Conservation (phyloP, 768 basidiomycete genomes). For the Suillus americanus region DNA sequence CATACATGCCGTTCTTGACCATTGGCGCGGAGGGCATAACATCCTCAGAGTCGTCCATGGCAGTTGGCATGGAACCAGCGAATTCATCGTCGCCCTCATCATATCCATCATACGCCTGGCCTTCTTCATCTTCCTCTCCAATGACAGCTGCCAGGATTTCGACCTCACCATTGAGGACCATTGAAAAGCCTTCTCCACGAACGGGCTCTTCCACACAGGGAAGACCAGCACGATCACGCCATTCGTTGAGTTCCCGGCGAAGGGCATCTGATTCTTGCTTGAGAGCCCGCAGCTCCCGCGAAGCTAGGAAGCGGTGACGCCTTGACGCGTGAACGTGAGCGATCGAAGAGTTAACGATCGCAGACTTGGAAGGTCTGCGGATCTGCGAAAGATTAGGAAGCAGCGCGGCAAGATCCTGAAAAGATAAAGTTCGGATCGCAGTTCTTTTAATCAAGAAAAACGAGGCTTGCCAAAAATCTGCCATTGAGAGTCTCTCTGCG, state of each 20-base stretch:
- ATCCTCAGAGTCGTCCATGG: conserved; percentile 35
- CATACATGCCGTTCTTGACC: conserved; percentile 35
- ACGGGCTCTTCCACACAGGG: conserved; percentile 72
- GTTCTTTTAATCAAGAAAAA: conserved; percentile 11
- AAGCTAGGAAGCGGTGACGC: conserved; percentile 76
- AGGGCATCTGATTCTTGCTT: conserved; percentile 85
- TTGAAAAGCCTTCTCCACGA: conserved; percentile 68
- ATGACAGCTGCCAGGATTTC: conserved; percentile 57
- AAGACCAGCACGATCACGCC: conserved; percentile 77
- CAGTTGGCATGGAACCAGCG: conserved; percentile 22
- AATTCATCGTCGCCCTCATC: conserved; percentile 45
- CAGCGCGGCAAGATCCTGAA: conserved; percentile 86
- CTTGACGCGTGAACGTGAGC: conserved; percentile 83
- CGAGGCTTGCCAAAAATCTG: conserved; percentile 73
- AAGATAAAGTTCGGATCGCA: conserved; percentile 6
- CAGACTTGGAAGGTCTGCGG: conserved; percentile 92
- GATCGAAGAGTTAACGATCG: conserved; percentile 95
- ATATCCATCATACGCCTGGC: conserved; percentile 35
- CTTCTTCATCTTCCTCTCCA: conserved; percentile 59
- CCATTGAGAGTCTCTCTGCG: conserved; percentile 91
- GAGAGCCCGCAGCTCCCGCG: conserved; percentile 76
- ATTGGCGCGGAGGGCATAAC: conserved; percentile 26
- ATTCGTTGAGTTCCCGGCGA: conserved; percentile 89
- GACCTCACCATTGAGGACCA: conserved; percentile 69
- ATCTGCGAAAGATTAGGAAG: conserved; percentile 90